Evolutionary conservation across 495 filamentous ascomycete genomes (phyloP).

Genomic region (Glonium stellatum): DNA sequence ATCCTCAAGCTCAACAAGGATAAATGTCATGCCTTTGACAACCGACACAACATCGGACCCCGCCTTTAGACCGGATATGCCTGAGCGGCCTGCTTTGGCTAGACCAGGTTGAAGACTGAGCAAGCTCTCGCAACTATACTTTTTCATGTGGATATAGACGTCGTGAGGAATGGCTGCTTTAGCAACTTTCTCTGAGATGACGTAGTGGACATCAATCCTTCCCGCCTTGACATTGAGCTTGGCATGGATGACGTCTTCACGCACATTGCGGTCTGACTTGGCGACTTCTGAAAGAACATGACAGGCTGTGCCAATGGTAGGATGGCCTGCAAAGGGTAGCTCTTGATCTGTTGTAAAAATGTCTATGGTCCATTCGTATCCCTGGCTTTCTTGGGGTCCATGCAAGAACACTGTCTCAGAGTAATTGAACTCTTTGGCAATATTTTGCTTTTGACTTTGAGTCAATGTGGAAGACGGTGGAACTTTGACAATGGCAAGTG

Average conservation of each 20-base stretch:
- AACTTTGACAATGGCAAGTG: slow-evolving; percentile 56
- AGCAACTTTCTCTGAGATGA: slow-evolving; percentile 38
- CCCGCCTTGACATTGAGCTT: slow-evolving; percentile 54
- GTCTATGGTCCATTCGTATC: slow-evolving; percentile 46
- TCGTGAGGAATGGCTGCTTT: slow-evolving; percentile 58
- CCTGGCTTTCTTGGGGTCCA: slow-evolving; percentile 22
- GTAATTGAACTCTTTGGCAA: slow-evolving; percentile 76
- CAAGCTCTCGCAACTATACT: slow-evolving; percentile 28
- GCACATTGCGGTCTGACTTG: background rate
- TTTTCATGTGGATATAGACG: slow-evolving; percentile 52
- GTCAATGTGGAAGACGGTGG: slow-evolving; percentile 35
- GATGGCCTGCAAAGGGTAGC: slow-evolving; percentile 72
- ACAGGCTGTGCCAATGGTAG: slow-evolving; percentile 61
- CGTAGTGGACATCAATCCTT: slow-evolving; percentile 43
- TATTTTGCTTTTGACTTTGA: slow-evolving; percentile 55
- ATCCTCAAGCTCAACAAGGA: slow-evolving; percentile 46
- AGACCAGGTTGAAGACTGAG: slow-evolving; percentile 29
- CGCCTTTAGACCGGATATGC: slow-evolving; percentile 31
- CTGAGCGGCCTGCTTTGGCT: slow-evolving; percentile 29
- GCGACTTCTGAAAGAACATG: slow-evolving; percentile 16
- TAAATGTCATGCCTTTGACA: slow-evolving; percentile 63
- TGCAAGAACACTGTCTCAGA: slow-evolving; percentile 80
- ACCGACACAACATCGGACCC: slow-evolving; percentile 51
- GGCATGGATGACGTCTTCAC: slow-evolving; percentile 14
- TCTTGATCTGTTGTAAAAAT: slow-evolving; percentile 62